Evolutionary conservation across 306 rosid genomes (phyloP).

Genomic region (Comarum palustre): DNA sequence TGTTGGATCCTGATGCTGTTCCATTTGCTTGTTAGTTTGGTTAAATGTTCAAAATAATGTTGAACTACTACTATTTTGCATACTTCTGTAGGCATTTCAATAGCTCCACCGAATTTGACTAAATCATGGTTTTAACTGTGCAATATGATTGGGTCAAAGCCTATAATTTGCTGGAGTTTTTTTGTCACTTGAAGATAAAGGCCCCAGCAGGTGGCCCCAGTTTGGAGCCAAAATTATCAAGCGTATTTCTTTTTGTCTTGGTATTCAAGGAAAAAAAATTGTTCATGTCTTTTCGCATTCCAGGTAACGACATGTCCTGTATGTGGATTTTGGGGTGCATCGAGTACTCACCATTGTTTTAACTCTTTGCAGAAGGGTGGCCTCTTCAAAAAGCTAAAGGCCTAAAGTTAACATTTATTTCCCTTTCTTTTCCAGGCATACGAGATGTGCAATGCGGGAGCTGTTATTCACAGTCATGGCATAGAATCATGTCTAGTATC

Average conservation of each 20-base stretch:
- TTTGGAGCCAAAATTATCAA: neutral
- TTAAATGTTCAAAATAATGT: neutral
- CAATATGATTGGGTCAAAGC: neutral
- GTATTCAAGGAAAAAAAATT: neutral
- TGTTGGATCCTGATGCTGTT: neutral
- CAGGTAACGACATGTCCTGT: neutral
- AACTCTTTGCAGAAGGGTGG: conserved; percentile 15
- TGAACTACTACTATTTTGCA: neutral
- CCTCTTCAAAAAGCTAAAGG: conserved; percentile 19
- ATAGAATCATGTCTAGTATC: conserved; percentile 87
- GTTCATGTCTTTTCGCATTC: neutral
- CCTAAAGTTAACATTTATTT: conserved; percentile 16
- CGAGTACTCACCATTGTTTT: conserved; percentile 9
- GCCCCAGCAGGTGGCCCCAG: neutral
- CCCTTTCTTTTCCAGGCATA: conserved; percentile 58
- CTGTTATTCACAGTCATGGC: conserved; percentile 90
- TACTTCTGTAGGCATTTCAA: neutral
- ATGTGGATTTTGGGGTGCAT: neutral
- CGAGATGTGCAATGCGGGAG: conserved; percentile 77
- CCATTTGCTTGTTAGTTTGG: neutral
- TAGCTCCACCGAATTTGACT: neutral
- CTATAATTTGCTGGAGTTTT: neutral
- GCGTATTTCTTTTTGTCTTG: neutral
- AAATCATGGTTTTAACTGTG: conserved; percentile 4
- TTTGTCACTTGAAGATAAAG: neutral